These are phyloP conservation scores for Aphanomyces stellatus DNA, from an alignment of 352 stramenopile genomes.

Conservation along the genomic window DNA sequence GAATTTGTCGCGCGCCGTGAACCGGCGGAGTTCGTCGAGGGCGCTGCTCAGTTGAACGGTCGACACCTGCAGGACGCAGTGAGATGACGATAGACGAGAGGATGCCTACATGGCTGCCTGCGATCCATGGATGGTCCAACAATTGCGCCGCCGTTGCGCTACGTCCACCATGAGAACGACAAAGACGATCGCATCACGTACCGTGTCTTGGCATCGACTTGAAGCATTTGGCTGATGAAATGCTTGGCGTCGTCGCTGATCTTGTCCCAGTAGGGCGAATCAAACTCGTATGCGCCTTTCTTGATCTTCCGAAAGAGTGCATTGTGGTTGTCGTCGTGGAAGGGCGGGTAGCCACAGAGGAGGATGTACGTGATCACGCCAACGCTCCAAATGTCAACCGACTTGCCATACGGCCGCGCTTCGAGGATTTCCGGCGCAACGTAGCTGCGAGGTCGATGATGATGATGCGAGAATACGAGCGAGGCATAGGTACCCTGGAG, in stretches of 20 bases:
- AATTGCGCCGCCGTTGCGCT: slow-evolving; percentile 46
- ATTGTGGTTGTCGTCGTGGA: slow-evolving; percentile 91
- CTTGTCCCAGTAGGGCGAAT: slow-evolving; percentile 91
- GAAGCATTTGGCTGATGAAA: slow-evolving; percentile 87
- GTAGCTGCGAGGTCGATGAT: slow-evolving; percentile 32
- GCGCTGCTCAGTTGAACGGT: slow-evolving; percentile 88
- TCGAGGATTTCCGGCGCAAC: slow-evolving; percentile 80
- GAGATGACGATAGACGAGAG: slow-evolving; percentile 72
- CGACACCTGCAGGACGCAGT: slow-evolving; percentile 69
- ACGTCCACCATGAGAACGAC: no score
- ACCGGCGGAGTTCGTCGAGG: slow-evolving; percentile 86
- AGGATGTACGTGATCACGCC: slow-evolving; percentile 88
- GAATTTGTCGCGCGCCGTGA: slow-evolving; percentile 93
- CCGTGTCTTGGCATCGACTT: slow-evolving; percentile 85
- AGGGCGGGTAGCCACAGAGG: slow-evolving; percentile 64
- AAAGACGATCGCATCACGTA: slow-evolving; percentile 29
- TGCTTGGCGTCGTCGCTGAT: slow-evolving; percentile 92
- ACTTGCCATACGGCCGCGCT: slow-evolving; percentile 68
- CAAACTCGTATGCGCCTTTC: slow-evolving; percentile 91
- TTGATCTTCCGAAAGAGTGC: slow-evolving; percentile 94
- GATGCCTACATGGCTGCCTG: slow-evolving; percentile 55
- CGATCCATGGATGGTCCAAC: slow-evolving; percentile 70
- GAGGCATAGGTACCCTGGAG: slow-evolving; percentile 26
- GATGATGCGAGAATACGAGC: neutral
- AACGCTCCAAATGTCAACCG: slow-evolving; percentile 82